Percentiles rank a stretch among this genome's conserved stretches.
Evolutionary conservation across 164 flowering plant genomes (phyloP).

Genomic region (Pachysandra terminalis): DNA sequence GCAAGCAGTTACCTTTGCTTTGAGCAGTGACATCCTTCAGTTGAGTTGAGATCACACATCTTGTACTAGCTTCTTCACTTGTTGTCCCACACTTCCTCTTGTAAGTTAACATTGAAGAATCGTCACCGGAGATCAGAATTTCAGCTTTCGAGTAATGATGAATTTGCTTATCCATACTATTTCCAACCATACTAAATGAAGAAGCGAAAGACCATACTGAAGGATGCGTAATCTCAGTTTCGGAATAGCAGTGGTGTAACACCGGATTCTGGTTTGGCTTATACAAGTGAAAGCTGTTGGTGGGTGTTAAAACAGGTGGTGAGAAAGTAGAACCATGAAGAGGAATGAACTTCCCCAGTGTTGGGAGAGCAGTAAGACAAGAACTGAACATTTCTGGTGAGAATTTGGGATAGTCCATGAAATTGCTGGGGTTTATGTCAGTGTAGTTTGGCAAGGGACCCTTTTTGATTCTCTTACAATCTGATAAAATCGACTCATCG

Average conservation of each 20-base stretch:
- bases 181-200: constrained; percentile 16
- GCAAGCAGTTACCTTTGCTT: constrained; percentile 25
- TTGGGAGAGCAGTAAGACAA: background rate
- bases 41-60: constrained; percentile 20
- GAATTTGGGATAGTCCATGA: constrained; percentile 18
- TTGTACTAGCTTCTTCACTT: constrained; percentile 14
- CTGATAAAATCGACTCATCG: constrained; percentile 13
- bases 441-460: constrained; percentile 29
- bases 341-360: constrained; percentile 2
- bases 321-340: no score
- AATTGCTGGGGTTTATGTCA: constrained; percentile 21
- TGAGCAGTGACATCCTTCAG: constrained; percentile 34
- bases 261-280: background rate
- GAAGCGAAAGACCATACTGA: constrained; percentile 8
- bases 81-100: constrained; percentile 12
- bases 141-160: constrained; percentile 9
- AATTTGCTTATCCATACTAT: constrained; percentile 6
- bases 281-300: constrained; percentile 4
- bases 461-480: constrained; percentile 28
- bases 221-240: background rate
- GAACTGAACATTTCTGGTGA: background rate
- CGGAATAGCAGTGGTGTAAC: background rate
- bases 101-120: constrained; percentile 10
- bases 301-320: background rate
- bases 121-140: constrained; percentile 6